A percentile compares a stretch with the other conserved stretches of the same genome.
phyloP scores from a whole-genome alignment of 139 green algal genomes.

The Chlorella ohadii region DNA sequence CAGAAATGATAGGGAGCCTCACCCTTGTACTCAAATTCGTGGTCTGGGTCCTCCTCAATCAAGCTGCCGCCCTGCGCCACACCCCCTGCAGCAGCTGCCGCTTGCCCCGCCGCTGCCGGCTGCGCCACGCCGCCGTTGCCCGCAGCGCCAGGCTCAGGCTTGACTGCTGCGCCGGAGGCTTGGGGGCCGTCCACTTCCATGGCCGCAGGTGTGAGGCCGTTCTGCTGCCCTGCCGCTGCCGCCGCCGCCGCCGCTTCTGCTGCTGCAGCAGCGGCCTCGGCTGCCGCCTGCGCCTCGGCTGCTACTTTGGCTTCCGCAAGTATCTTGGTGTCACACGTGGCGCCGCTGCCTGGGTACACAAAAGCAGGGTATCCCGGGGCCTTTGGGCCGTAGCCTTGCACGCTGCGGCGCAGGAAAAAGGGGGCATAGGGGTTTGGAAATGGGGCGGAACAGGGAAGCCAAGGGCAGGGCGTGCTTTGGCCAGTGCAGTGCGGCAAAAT shows the following conservation, averaged over 20 bases:
- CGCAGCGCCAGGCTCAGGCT: not conserved
- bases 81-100: not conserved
- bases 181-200: too few relatives aligned
- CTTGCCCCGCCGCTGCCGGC: not conserved
- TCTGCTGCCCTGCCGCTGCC: not conserved
- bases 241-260: not conserved
- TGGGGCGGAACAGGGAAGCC: not conserved
- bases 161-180: not conserved
- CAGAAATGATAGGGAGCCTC: too few relatives aligned
- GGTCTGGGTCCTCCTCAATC: slow-evolving; percentile 55
- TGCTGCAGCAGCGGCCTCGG: slow-evolving; percentile 20
- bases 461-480: not conserved
- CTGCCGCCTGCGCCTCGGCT: slow-evolving; percentile 1
- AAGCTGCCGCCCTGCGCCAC: not conserved
- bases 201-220: not conserved
- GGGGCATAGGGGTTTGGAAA: not conserved
- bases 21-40: slow-evolving; percentile 46
- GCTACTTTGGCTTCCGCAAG: not conserved
- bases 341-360: slow-evolving; percentile 88
- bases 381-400: slow-evolving; percentile 80
- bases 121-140: not conserved
- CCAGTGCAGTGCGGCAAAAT: too few relatives aligned
- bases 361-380: slow-evolving; percentile 38
- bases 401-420: slow-evolving; percentile 43
- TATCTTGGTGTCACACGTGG: slow-evolving; percentile 72